A percentile compares a stretch with the other conserved stretches of the same genome.
phyloP scores from a whole-genome alignment of 1,284 basidiomycete species.

The Jaminaea rosea region DNA sequence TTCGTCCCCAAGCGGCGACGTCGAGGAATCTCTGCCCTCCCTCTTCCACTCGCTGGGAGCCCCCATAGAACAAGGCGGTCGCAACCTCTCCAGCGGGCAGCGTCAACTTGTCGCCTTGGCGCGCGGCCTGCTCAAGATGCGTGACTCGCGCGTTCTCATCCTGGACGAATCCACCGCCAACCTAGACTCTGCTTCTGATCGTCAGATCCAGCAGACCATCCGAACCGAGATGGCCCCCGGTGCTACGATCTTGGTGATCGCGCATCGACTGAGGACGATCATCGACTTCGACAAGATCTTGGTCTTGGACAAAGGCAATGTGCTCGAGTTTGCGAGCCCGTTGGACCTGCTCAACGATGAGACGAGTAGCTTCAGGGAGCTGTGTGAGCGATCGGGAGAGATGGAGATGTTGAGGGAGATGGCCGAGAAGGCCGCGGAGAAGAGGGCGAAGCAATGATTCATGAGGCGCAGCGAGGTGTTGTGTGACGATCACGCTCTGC shows the following conservation, averaged over 20 bases:
- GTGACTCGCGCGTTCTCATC: constrained; percentile 52
- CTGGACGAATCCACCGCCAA: constrained; percentile 54
- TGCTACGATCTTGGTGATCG: constrained; percentile 54
- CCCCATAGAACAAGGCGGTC: constrained; percentile 51
- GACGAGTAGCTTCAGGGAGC: constrained; percentile 26
- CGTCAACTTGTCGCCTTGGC: constrained; percentile 55
- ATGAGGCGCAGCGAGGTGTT: no score
- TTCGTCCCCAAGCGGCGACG: constrained; percentile 12
- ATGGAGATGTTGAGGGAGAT: constrained; percentile 19
- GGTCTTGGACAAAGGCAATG: constrained; percentile 55
- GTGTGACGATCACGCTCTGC: no score
- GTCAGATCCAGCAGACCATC: constrained; percentile 52
- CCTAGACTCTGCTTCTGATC: constrained; percentile 50
- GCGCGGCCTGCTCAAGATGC: constrained; percentile 52
- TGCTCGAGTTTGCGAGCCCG: constrained; percentile 71
- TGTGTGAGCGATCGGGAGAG: constrained; percentile 34
- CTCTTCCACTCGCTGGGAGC: constrained; percentile 52
- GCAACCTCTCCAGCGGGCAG: constrained; percentile 53
- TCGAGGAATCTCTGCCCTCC: constrained; percentile 19
- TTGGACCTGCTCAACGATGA: constrained; percentile 52
- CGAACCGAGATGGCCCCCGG: constrained; percentile 46
- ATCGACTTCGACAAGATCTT: constrained; percentile 55
- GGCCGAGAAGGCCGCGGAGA: constrained; percentile 12
- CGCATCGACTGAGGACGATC: constrained; percentile 61
- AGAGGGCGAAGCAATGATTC: constrained; percentile 2